Evolutionary conservation across 345 rosid species (phyloP).

Genomic region (Citrus hindsii): DNA sequence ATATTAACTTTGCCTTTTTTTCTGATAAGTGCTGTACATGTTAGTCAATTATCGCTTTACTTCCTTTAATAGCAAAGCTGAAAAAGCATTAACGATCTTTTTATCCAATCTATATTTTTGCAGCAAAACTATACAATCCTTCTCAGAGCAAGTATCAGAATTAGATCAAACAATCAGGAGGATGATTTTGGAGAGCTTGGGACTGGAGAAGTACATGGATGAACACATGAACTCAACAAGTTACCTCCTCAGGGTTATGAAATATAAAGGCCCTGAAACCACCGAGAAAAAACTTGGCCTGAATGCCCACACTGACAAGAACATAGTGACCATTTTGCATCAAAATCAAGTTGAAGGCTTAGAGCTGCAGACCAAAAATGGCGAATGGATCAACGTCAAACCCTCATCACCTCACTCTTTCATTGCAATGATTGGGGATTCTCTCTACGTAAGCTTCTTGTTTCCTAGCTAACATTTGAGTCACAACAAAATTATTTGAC

Average conservation of each 20-base stretch:
- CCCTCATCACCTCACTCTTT: slow-evolving; percentile 53
- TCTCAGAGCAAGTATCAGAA: slow-evolving; percentile 34
- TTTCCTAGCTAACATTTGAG: too few relatives aligned
- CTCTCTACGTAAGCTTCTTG: slow-evolving; percentile 36
- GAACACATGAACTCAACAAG: slow-evolving; percentile 56
- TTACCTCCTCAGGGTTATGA: slow-evolving; percentile 53
- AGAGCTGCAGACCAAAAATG: slow-evolving; percentile 43
- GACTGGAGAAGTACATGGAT: slow-evolving; percentile 41
- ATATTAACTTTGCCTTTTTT: not conserved
- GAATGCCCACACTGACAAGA: slow-evolving; percentile 50
- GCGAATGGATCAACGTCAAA: slow-evolving; percentile 46
- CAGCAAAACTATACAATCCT: slow-evolving; percentile 38
- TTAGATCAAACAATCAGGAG: slow-evolving; percentile 8
- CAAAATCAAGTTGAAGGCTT: slow-evolving; percentile 65
- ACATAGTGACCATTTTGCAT: slow-evolving; percentile 52
- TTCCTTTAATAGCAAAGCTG: too few relatives aligned
- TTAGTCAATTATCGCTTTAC: not conserved
- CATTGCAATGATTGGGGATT: slow-evolving; percentile 54
- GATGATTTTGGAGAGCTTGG: slow-evolving; percentile 53
- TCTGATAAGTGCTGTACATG: not conserved
- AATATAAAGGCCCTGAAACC: slow-evolving; percentile 52
- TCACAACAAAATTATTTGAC: not conserved
- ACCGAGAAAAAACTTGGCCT: slow-evolving; percentile 46
- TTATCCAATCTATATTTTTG: not conserved
- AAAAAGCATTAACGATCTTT: not conserved